Conservation (phyloP, 305 asterid species). For the Fraxinus albicans region DNA sequence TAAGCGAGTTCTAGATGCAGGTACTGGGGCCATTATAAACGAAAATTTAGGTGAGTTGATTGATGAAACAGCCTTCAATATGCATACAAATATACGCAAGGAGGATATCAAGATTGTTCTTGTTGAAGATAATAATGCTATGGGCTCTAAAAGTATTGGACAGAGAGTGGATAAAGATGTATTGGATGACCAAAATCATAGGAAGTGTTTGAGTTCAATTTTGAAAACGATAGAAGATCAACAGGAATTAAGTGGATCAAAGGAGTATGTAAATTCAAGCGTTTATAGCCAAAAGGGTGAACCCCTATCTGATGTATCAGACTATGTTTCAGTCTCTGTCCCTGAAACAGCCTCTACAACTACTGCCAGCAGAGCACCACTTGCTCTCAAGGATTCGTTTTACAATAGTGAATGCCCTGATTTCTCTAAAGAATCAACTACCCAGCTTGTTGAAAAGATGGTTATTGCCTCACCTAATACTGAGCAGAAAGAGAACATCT, state of each 20-base stretch:
- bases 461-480: conserved; percentile 26
- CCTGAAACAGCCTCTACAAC: conserved; percentile 20
- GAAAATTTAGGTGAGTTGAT: no score
- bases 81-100: conserved; percentile 4
- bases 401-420: conserved; percentile 22
- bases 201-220: conserved; percentile 14
- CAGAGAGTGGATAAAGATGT: conserved; percentile 19
- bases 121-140: conserved; percentile 19
- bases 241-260: conserved; percentile 9
- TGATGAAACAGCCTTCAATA: conserved; percentile 19
- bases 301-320: conserved; percentile 25
- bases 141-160: conserved; percentile 18
- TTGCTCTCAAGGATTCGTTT: conserved; percentile 36
- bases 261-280: conserved; percentile 13
- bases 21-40: no score
- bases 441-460: conserved; percentile 28
- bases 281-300: conserved; percentile 25
- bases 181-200: conserved; percentile 20
- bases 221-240: conserved; percentile 24
- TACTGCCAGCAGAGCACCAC: conserved; percentile 39
- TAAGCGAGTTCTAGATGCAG: conserved; percentile 30
- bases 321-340: background rate
- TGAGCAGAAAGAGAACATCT: conserved; percentile 43
- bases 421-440: conserved; percentile 25
- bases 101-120: conserved; percentile 27